phyloP scores from a whole-genome alignment of 305 asterid species.

The Solanum hybrid region DNA sequence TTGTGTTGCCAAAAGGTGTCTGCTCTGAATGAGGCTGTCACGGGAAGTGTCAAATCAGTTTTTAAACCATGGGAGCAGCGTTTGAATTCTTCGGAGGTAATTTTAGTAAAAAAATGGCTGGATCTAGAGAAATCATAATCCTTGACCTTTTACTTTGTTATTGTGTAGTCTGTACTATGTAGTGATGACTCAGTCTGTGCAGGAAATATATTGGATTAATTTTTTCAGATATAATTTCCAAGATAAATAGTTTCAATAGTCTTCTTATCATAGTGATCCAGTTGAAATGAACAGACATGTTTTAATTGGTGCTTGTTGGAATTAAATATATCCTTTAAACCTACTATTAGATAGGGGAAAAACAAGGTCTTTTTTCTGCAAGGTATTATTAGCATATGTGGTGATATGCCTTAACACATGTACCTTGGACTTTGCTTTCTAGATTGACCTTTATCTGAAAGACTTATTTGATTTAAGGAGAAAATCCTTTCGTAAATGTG shows the following conservation, averaged over 20 bases:
- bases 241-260: background rate
- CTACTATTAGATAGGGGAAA: background rate
- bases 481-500: background rate
- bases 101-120: background rate
- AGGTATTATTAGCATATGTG: background rate
- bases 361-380: background rate
- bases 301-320: background rate
- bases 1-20: conserved; percentile 46
- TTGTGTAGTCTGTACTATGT: background rate
- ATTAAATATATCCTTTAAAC: background rate
- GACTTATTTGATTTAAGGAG: background rate
- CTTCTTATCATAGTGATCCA: background rate
- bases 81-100: conserved; percentile 71
- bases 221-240: background rate
- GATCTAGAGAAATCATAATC: background rate
- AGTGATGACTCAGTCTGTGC: background rate
- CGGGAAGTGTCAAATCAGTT: conserved; percentile 84
- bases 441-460: background rate
- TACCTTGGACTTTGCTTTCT: background rate
- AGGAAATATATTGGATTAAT: background rate
- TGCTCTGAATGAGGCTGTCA: conserved; percentile 81
- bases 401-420: background rate
- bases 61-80: conserved; percentile 96
- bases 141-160: background rate
- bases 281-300: background rate